Percentiles rank a stretch among this genome's conserved stretches.
phyloP scores from a whole-genome alignment of 495 filamentous ascomycete genomes.

The Annulohypoxylon maeteangense region DNA sequence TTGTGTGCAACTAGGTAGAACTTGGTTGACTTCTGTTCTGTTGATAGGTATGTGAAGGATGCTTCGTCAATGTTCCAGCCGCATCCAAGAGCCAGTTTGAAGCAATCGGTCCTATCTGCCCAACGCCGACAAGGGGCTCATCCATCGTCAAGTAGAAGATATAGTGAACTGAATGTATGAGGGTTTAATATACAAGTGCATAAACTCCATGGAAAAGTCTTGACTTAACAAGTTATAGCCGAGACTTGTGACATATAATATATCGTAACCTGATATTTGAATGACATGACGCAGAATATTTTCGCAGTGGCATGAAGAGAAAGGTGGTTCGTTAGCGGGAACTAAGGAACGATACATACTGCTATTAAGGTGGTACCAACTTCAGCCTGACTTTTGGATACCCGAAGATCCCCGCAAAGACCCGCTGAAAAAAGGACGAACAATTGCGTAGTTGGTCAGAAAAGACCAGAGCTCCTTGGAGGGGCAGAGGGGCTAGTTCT shows the following conservation, averaged over 20 bases:
- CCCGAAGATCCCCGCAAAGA: constrained; percentile 35
- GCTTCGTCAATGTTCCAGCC: not conserved
- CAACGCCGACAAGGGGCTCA: not conserved
- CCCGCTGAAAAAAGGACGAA: constrained; percentile 19
- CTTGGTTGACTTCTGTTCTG: not conserved
- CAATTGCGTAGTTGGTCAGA: constrained; percentile 40
- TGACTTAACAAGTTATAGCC: not conserved
- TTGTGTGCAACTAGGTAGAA: not conserved
- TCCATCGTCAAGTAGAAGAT: not conserved
- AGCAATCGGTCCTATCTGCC: constrained; percentile 11
- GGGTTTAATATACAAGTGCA: not conserved
- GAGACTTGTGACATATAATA: not conserved
- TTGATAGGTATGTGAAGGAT: no score
- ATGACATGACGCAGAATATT: constrained; percentile 2
- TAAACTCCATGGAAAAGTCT: not conserved
- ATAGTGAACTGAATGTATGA: not conserved
- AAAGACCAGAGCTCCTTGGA: constrained; percentile 32
- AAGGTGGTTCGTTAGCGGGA: constrained; percentile 17
- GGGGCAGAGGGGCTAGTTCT: constrained; percentile 18
- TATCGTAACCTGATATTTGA: not conserved
- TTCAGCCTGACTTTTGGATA: constrained; percentile 33
- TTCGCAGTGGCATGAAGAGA: not conserved
- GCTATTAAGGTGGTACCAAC: constrained; percentile 11
- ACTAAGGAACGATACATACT: not conserved
- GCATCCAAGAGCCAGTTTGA: not conserved